phyloP scores from a whole-genome alignment of 1,284 basidiomycete species.

The Flammula alnicola region DNA sequence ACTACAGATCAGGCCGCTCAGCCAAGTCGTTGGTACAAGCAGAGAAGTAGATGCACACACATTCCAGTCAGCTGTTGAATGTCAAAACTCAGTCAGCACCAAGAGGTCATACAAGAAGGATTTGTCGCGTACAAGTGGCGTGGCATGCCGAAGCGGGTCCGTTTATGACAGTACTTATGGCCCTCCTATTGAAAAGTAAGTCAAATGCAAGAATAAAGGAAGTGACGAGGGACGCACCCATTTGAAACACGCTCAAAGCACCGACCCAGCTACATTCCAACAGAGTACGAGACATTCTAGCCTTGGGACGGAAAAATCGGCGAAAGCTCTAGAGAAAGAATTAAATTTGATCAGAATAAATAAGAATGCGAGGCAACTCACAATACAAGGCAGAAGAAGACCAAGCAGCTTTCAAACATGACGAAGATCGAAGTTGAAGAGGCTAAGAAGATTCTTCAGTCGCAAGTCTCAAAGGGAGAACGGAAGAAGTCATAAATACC shows the following conservation, averaged over 20 bases:
- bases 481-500: slow-evolving; percentile 35
- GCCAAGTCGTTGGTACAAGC: slow-evolving; percentile 58
- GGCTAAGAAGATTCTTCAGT: slow-evolving; percentile 38
- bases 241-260: slow-evolving; percentile 50
- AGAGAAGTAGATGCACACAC: slow-evolving; percentile 58
- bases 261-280: slow-evolving; percentile 61
- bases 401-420: slow-evolving; percentile 50
- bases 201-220: no score
- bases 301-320: slow-evolving; percentile 41
- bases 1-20: slow-evolving; percentile 56
- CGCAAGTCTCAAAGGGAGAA: background rate
- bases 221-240: no score
- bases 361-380: no score
- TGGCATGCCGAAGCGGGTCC: slow-evolving; percentile 44
- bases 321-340: slow-evolving; percentile 38
- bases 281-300: slow-evolving; percentile 45
- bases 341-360: no score
- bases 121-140: slow-evolving; percentile 36
- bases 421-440: slow-evolving; percentile 55
- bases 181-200: no score
- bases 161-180: slow-evolving; percentile 49
- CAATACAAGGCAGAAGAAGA: slow-evolving; percentile 50
- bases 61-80: slow-evolving; percentile 40
- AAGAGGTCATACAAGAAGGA: background rate
- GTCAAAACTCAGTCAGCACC: background rate